These are phyloP conservation scores for Casuarina equisetifolia DNA, from an alignment of 306 rosid genomes.

Conservation along the genomic window DNA sequence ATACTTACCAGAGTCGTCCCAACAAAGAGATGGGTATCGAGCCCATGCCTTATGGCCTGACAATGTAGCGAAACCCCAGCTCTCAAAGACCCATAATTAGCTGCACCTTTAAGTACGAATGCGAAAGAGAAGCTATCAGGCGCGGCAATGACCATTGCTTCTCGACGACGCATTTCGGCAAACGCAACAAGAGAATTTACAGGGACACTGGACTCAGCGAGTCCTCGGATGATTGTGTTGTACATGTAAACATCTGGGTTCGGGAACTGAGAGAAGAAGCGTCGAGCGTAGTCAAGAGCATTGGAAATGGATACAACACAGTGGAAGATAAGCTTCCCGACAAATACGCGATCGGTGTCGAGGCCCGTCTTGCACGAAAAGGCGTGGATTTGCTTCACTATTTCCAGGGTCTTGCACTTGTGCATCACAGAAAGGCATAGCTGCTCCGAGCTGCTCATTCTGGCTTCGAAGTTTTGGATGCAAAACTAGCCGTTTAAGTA, in stretches of 20 bases:
- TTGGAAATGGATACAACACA: constrained; percentile 60
- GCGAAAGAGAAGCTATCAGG: constrained; percentile 85
- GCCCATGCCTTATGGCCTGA: constrained; percentile 47
- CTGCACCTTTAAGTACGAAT: constrained; percentile 63
- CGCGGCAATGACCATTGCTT: constrained; percentile 8
- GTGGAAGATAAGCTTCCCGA: constrained; percentile 76
- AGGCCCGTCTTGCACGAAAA: constrained; percentile 45
- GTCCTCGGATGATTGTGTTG: constrained; percentile 77
- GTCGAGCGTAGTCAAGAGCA: constrained; percentile 56
- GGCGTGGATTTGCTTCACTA: constrained; percentile 58
- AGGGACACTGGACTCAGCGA: constrained; percentile 53
- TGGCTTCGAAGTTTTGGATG: neutral
- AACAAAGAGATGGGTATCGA: constrained; percentile 60
- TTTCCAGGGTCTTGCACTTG: constrained; percentile 51
- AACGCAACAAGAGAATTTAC: constrained; percentile 46
- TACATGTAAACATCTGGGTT: constrained; percentile 83
- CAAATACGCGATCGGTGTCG: constrained; percentile 44
- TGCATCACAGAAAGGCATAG: constrained; percentile 40
- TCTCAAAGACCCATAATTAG: constrained; percentile 40
- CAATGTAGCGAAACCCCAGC: constrained; percentile 63
- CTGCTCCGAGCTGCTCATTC: constrained; percentile 41
- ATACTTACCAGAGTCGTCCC: constrained; percentile 67
- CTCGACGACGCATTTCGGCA: constrained; percentile 47
- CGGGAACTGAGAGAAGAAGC: constrained; percentile 52
- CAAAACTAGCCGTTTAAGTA: neutral